phyloP scores from a whole-genome alignment of 179 eudicot genomes.

The Vitellaria paradoxa region DNA sequence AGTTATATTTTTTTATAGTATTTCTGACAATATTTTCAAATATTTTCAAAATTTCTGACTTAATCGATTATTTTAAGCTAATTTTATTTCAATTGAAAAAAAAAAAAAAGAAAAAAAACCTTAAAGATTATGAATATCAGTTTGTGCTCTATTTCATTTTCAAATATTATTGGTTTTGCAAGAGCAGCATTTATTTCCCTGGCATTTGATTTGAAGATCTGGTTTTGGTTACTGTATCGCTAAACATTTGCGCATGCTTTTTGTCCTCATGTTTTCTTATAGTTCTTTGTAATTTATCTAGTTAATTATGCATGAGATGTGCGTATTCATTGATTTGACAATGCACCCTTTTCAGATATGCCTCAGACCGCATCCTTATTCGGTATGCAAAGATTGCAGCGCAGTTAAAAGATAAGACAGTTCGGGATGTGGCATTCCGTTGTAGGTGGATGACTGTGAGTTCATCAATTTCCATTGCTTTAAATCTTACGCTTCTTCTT shows the following conservation, averaged over 20 bases:
- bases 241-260: not conserved
- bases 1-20: too few species aligned
- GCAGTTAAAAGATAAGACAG: slow-evolving; percentile 76
- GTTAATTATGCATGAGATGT: not conserved
- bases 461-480: not conserved
- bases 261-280: not conserved
- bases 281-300: slow-evolving; percentile 1
- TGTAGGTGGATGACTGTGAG: slow-evolving; percentile 90
- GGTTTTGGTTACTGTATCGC: too few species aligned
- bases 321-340: slow-evolving; percentile 8
- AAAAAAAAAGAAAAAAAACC: not conserved
- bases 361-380: slow-evolving; percentile 44
- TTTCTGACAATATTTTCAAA: too few species aligned
- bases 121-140: not conserved
- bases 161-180: not conserved
- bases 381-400: slow-evolving; percentile 87
- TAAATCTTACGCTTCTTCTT: not conserved
- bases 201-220: too few species aligned
- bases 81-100: too few species aligned
- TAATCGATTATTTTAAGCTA: too few species aligned
- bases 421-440: slow-evolving; percentile 92
- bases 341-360: slow-evolving; percentile 53
- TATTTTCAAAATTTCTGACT: too few species aligned
- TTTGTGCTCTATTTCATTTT: not conserved
- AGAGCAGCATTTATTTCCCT: not conserved